Percentiles rank a stretch among this genome's conserved stretches.
These are phyloP conservation scores for Mycena epipterygia DNA, from an alignment of 768 basidiomycete species.

Conservation along the genomic window DNA sequence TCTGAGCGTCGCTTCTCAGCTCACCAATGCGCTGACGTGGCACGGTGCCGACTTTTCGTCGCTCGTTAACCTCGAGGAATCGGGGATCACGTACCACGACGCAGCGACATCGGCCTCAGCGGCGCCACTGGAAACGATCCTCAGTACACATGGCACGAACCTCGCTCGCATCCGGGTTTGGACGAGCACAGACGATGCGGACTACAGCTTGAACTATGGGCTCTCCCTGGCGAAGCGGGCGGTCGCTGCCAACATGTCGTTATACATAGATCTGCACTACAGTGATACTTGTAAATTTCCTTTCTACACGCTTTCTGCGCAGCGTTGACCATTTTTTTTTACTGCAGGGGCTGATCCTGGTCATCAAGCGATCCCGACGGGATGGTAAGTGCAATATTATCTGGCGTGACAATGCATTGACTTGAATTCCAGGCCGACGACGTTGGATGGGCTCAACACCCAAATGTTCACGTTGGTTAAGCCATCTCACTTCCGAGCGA, in stretches of 20 bases:
- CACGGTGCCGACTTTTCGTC: no score
- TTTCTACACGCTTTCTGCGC: background rate
- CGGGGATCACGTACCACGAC: no score
- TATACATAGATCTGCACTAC: slow-evolving; percentile 72
- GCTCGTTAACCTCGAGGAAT: no score
- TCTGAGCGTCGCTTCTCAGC: no score
- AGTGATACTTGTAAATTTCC: slow-evolving; percentile 69
- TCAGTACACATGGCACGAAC: slow-evolving; percentile 66
- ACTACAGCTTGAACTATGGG: slow-evolving; percentile 66
- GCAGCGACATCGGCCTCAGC: no score
- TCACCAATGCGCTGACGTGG: no score
- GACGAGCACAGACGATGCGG: slow-evolving; percentile 64
- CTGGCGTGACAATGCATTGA: background rate
- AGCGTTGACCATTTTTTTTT: background rate
- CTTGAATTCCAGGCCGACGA: background rate
- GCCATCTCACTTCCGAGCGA: background rate
- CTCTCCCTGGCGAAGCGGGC: slow-evolving; percentile 68
- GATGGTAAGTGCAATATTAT: slow-evolving; percentile 59
- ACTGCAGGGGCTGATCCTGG: slow-evolving; percentile 74
- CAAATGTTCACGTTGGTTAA: slow-evolving; percentile 67
- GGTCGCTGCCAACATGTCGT: slow-evolving; percentile 66
- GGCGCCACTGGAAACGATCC: slow-evolving; percentile 61
- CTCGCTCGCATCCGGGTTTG: slow-evolving; percentile 72
- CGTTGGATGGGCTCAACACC: slow-evolving; percentile 64
- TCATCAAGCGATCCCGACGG: slow-evolving; percentile 69